A percentile compares a stretch with the other conserved stretches of the same genome.
Conservation (phyloP, 2,329 filamentous ascomycete genomes). For the Epicoccum sorghinum region DNA sequence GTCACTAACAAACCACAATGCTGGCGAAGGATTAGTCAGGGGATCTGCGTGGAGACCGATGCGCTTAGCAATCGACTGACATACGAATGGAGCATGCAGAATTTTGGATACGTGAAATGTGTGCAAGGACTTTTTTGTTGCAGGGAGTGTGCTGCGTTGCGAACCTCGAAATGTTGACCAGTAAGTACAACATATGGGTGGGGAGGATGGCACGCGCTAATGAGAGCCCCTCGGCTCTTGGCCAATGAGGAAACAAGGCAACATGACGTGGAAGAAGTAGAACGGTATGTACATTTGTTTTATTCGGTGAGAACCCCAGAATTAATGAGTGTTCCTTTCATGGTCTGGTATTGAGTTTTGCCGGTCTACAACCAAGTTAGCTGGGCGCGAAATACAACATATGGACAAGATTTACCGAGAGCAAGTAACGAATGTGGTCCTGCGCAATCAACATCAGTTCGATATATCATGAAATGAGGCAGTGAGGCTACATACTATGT, state of each 20-base stretch:
- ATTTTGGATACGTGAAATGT: too few species aligned
- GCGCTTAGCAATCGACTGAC: too few species aligned
- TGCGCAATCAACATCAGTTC: constrained; percentile 25
- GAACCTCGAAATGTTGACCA: background rate
- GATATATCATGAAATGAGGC: background rate
- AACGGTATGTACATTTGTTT: constrained; percentile 1
- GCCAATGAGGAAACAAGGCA: constrained; percentile 6
- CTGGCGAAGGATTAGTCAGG: background rate
- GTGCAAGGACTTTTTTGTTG: background rate
- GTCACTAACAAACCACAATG: constrained; percentile 1
- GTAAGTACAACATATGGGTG: constrained; percentile 1
- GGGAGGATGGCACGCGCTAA: constrained; percentile 22
- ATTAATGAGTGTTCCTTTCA: constrained; percentile 49
- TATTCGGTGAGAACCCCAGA: constrained; percentile 37
- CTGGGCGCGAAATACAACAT: background rate
- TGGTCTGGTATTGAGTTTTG: constrained; percentile 58
- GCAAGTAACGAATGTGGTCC: constrained; percentile 56
- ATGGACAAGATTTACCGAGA: constrained; percentile 46
- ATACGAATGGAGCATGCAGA: too few species aligned
- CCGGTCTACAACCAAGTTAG: constrained; percentile 44
- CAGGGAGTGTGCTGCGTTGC: background rate
- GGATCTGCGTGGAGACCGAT: too few species aligned
- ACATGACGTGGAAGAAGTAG: constrained; percentile 7
- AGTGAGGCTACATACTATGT: constrained; percentile 47
- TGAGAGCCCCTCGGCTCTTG: constrained; percentile 18